A percentile compares a stretch with the other conserved stretches of the same genome.
phyloP scores from a whole-genome alignment of 2,329 filamentous ascomycete genomes.

The Penicillium sp. region DNA sequence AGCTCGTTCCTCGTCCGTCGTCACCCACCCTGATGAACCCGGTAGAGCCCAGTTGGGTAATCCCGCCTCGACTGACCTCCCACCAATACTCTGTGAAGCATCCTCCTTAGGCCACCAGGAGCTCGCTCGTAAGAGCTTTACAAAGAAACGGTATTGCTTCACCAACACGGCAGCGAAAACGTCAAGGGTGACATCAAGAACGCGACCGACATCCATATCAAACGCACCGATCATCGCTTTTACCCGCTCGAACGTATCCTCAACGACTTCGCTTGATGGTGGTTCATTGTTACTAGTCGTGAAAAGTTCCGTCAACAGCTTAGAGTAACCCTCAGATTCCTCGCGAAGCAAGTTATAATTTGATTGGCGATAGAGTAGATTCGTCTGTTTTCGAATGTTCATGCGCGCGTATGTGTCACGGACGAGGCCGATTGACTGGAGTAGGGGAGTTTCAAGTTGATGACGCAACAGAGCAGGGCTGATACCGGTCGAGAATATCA shows the following conservation, averaged over 20 bases:
- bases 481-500: conserved; percentile 75
- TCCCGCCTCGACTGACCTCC: conserved; percentile 55
- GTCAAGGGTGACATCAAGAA: conserved; percentile 91
- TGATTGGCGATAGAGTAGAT: conserved; percentile 90
- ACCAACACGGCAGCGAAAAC: conserved; percentile 93
- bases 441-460: conserved; percentile 77
- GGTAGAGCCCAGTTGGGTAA: conserved; percentile 88
- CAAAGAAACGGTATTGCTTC: conserved; percentile 91
- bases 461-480: conserved; percentile 75
- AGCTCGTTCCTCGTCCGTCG: conserved; percentile 71
- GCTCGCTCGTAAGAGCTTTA: conserved; percentile 87
- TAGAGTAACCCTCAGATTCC: conserved; percentile 95
- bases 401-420: conserved; percentile 82
- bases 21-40: conserved; percentile 65
- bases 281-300: conserved; percentile 78
- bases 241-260: conserved; percentile 86
- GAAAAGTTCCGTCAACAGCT: conserved; percentile 94
- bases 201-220: conserved; percentile 92
- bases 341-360: conserved; percentile 96
- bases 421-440: conserved; percentile 79
- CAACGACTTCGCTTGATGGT: conserved; percentile 75
- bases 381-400: conserved; percentile 87
- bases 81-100: conserved; percentile 47
- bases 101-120: conserved; percentile 91
- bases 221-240: conserved; percentile 97